Evolutionary conservation across 345 rosid species (phyloP).

Genomic region (Ceriops zippeliana): DNA sequence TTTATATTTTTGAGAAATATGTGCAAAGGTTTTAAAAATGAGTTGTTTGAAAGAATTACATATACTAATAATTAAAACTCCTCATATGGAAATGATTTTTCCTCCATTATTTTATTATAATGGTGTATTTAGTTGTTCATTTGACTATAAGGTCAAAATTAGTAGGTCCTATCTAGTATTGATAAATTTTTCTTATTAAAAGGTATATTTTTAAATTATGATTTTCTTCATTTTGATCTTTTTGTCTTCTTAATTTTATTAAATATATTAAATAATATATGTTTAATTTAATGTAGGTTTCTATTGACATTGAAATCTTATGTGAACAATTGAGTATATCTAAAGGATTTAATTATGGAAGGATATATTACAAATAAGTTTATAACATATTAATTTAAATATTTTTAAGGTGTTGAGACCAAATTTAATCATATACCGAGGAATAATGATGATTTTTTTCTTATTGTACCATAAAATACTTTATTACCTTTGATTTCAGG

Average conservation of each 20-base stretch:
- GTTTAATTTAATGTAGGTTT: not conserved
- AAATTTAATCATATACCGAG: not conserved
- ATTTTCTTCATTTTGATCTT: no score
- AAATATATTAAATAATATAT: no score
- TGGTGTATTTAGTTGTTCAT: constrained; percentile 17
- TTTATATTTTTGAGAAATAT: not conserved
- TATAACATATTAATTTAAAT: not conserved
- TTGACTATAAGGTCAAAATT: constrained; percentile 3
- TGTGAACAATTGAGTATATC: no score
- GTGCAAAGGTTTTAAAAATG: not conserved
- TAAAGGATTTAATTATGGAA: no score
- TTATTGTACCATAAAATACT: not conserved
- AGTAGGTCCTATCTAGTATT: not conserved
- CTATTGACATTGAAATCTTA: not conserved
- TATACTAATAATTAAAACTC: not conserved
- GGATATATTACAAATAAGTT: no score
- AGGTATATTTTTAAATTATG: not conserved
- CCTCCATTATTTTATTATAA: constrained; percentile 2
- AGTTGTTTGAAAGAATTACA: not conserved
- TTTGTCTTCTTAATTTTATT: no score
- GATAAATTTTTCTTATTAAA: constrained; percentile 9
- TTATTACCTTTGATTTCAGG: not conserved
- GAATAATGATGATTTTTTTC: not conserved
- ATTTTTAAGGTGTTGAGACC: not conserved
- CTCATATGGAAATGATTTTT: constrained; percentile 17